phyloP scores from a whole-genome alignment of 2,329 filamentous ascomycete genomes.

The Pseudocercospora musae region DNA sequence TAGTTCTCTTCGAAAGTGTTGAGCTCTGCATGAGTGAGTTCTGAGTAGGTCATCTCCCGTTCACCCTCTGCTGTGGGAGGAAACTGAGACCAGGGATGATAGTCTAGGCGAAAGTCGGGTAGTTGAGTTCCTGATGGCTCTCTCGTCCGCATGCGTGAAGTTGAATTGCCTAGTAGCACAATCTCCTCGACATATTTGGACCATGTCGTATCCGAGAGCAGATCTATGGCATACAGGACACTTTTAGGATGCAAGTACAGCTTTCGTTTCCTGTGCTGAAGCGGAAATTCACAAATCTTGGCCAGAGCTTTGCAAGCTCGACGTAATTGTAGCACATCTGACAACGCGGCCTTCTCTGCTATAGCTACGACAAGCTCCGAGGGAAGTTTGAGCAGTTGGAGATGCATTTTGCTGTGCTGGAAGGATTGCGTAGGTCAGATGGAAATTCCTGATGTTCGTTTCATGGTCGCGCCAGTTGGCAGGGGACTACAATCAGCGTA shows the following conservation, averaged over 20 bases:
- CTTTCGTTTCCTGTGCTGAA: slow-evolving; percentile 1
- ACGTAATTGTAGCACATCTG: not conserved
- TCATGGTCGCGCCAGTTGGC: not conserved
- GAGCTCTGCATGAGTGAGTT: not conserved
- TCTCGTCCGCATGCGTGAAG: not conserved
- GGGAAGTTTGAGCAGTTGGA: slow-evolving; percentile 1
- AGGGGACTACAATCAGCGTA: not conserved
- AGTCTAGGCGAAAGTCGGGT: slow-evolving; percentile 6
- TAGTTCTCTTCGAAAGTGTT: slow-evolving; percentile 6
- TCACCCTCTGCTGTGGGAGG: slow-evolving; percentile 5
- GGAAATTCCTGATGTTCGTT: not conserved
- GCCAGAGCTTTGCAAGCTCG: not conserved
- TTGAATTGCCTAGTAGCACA: slow-evolving; percentile 3
- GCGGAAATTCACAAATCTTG: not conserved
- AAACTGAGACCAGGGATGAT: slow-evolving; percentile 8
- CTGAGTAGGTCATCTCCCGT: not conserved
- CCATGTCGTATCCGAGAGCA: not conserved
- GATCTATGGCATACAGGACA: not conserved
- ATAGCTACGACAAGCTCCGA: slow-evolving; percentile 5
- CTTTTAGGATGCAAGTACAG: slow-evolving; percentile 7
- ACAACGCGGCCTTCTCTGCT: not conserved
- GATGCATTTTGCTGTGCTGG: not conserved
- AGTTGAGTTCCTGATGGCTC: not conserved
- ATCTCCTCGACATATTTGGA: not conserved
- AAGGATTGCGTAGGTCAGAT: not conserved